phyloP scores from a whole-genome alignment of 2,329 filamentous ascomycete genomes.

The Fusarium sp. region DNA sequence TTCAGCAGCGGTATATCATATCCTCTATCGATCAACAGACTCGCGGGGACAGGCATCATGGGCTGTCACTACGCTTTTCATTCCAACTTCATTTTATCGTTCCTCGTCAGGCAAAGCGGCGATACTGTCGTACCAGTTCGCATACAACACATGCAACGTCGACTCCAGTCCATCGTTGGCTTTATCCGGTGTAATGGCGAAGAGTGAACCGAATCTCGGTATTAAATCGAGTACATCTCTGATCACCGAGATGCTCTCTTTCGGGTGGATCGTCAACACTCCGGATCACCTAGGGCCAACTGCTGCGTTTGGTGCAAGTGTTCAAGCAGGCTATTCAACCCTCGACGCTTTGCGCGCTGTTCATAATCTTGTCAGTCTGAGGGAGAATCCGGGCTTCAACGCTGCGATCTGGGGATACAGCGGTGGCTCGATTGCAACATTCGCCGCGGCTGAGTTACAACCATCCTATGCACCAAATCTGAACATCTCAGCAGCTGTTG shows the following conservation, averaged over 20 bases:
- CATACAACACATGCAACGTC: constrained; percentile 38
- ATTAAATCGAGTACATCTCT: constrained; percentile 22
- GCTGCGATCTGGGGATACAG: constrained; percentile 39
- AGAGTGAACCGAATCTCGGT: constrained; percentile 14
- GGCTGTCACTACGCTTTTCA: constrained; percentile 54
- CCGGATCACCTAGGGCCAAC: constrained; percentile 59
- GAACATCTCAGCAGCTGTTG: constrained; percentile 9
- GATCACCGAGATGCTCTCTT: constrained; percentile 10
- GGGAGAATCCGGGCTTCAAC: not conserved
- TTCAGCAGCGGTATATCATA: constrained; percentile 46
- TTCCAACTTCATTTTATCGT: constrained; percentile 35
- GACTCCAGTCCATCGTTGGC: constrained; percentile 34
- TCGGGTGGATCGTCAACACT: constrained; percentile 38
- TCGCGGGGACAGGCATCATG: constrained; percentile 50
- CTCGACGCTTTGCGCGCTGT: constrained; percentile 56
- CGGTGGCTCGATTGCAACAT: constrained; percentile 35
- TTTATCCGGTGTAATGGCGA: constrained; percentile 17
- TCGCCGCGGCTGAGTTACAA: constrained; percentile 33
- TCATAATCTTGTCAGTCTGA: constrained; percentile 26
- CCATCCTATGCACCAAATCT: constrained; percentile 28
- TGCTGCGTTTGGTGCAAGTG: constrained; percentile 56
- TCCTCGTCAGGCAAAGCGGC: constrained; percentile 17
- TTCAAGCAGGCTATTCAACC: constrained; percentile 54
- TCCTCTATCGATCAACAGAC: constrained; percentile 55
- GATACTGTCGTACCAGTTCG: constrained; percentile 36